phyloP scores from a whole-genome alignment of 768 basidiomycete species.

The Amanita molliuscula region DNA sequence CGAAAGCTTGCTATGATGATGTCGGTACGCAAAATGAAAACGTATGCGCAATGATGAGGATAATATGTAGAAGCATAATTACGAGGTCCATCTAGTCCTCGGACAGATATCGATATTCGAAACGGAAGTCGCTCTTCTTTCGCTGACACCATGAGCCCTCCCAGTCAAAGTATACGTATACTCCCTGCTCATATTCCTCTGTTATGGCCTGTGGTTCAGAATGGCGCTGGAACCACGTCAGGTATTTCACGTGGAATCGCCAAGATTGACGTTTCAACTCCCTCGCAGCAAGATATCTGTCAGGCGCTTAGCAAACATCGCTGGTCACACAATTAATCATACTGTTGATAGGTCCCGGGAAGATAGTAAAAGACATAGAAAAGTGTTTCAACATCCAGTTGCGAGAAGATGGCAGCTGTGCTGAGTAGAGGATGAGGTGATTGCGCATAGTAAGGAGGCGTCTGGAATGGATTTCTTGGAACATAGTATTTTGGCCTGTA shows the following conservation, averaged over 20 bases:
- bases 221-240: slow-evolving; percentile 99
- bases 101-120: slow-evolving; percentile 90
- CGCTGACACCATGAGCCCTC: slow-evolving; percentile 98
- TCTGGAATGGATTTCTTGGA: slow-evolving; percentile 83
- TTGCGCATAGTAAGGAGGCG: slow-evolving; percentile 94
- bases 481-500: slow-evolving; percentile 92
- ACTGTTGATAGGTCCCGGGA: slow-evolving; percentile 98
- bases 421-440: slow-evolving; percentile 70
- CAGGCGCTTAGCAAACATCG: slow-evolving; percentile 1
- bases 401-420: slow-evolving; percentile 76
- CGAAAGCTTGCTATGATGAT: not conserved
- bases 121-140: slow-evolving; percentile 97
- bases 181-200: slow-evolving; percentile 98
- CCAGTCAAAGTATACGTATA: slow-evolving; percentile 99
- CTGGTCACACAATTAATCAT: slow-evolving; percentile 15
- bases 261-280: slow-evolving; percentile 97
- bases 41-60: slow-evolving; percentile 7
- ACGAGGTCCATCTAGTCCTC: slow-evolving; percentile 52
- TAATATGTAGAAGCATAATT: slow-evolving; percentile 4
- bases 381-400: slow-evolving; percentile 92
- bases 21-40: slow-evolving; percentile 2
- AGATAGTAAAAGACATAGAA: slow-evolving; percentile 99
- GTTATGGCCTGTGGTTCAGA: slow-evolving; percentile 98
- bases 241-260: slow-evolving; percentile 98
- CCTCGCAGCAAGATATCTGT: slow-evolving; percentile 87